Conservation (phyloP, 169 alveolate genomes). For the Cystoisospora suis region DNA sequence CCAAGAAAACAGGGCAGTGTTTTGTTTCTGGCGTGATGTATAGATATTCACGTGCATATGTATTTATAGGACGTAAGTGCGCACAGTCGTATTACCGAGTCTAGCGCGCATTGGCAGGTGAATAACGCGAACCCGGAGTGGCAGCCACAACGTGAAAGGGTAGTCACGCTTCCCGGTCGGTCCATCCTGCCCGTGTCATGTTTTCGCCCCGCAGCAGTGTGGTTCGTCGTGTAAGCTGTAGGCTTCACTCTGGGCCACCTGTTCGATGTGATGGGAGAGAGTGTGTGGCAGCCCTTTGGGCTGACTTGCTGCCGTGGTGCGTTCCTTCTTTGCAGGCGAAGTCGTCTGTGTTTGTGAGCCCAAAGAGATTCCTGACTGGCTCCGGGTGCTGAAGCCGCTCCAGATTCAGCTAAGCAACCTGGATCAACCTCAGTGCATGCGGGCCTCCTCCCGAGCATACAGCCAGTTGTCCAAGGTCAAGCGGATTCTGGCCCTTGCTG, state of each 20-base stretch:
- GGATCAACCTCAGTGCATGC: not conserved
- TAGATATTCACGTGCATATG: not conserved
- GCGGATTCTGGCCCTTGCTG: conserved; percentile 2
- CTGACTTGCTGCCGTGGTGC: not conserved
- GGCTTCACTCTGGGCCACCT: too few species aligned
- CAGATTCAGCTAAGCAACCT: not conserved
- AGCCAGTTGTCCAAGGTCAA: not conserved
- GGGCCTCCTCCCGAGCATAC: not conserved
- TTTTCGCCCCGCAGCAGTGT: too few species aligned
- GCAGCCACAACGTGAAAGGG: too few species aligned
- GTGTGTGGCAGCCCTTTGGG: too few species aligned
- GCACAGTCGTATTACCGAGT: too few species aligned
- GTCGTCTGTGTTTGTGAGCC: conserved; percentile 1
- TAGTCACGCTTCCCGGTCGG: too few species aligned
- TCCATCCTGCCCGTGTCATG: too few species aligned
- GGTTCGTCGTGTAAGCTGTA: too few species aligned
- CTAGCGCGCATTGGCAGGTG: too few species aligned
- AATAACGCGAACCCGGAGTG: too few species aligned
- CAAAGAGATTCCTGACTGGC: not conserved
- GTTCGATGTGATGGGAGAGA: too few species aligned
- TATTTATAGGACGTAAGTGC: not conserved
- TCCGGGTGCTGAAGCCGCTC: not conserved
- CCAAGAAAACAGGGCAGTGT: too few species aligned
- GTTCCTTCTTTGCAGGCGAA: conserved; percentile 16
- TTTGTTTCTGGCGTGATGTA: not conserved